Evolutionary conservation across 2,329 filamentous ascomycete species (phyloP), one percentile per base, ranked within the genome.

Genomic region (Pseudogymnoascus sp.): DNA sequence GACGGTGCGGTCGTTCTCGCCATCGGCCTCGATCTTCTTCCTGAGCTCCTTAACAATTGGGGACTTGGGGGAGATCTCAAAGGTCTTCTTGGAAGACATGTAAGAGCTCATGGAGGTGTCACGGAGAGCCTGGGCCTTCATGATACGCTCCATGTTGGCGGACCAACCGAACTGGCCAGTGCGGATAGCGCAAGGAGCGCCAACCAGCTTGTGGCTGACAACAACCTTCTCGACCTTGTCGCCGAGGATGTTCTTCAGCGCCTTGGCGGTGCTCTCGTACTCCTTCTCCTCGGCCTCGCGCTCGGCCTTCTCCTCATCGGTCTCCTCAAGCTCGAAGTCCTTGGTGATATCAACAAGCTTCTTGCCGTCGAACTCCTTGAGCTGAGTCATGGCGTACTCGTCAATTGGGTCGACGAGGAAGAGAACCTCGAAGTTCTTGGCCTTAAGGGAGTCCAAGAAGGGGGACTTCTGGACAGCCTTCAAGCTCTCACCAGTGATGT

Each of bases 81-180:
- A 97, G 33, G 94, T 99, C 91, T 99, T 99, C 92, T 99, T 99
- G 77, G 93, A 97, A 69, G 91, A 95, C 94, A 99, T 99, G 90
- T 99, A 99, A 72, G 91, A 96, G 80, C 86, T 91, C 94, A 99
- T 99, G 73, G 92, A 97, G 70, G 94, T 99, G 82, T 99, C 94
- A 82, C 94, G 94, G 74, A 99, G 93, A 74, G 94, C 94, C 85
- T 99, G 94, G 28, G 94, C 94, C 89, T 99, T 99, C 94, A 99
- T 99, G 87, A 99, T 99, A 84, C 94, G 94, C 86, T 99, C 94
- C 94, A 99, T 99, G 87, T 99, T 99, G 76, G 94, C 94, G 62
- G 93, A 97, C 94, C 94, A 99, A 80, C 94, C 94, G 79, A 99
- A 99, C 82, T 97, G 94, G 74, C 94, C 94, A 70, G 94, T 99